These are phyloP conservation scores for Yamadazyma kanchanaburiensis DNA, from an alignment of 1,139 yeast species.

Conservation along the genomic window DNA sequence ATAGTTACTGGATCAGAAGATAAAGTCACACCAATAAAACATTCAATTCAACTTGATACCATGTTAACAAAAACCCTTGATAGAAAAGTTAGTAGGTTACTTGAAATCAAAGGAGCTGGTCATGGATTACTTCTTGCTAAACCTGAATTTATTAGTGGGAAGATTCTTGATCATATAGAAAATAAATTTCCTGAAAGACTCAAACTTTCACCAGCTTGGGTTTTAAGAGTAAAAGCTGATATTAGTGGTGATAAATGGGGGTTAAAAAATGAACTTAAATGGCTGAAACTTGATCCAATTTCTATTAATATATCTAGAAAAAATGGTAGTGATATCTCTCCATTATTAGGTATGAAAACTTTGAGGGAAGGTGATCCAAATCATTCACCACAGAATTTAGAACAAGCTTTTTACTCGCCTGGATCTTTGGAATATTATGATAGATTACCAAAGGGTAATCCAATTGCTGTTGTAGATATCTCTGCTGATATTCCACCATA, in stretches of 20 bases:
- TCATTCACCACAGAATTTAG: slow-evolving; percentile 60
- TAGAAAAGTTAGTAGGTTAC: slow-evolving; percentile 28
- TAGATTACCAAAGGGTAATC: slow-evolving; percentile 23
- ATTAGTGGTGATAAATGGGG: slow-evolving; percentile 76
- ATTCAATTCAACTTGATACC: slow-evolving; percentile 22
- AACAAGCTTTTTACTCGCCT: slow-evolving; percentile 35
- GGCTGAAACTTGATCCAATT: slow-evolving; percentile 57
- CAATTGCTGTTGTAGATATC: slow-evolving; percentile 65
- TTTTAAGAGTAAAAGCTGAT: slow-evolving; percentile 56
- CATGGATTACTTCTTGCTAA: slow-evolving; percentile 63
- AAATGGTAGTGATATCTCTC: slow-evolving; percentile 34
- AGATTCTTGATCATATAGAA: slow-evolving; percentile 57
- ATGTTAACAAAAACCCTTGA: slow-evolving; percentile 23
- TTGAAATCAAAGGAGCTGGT: slow-evolving; percentile 54
- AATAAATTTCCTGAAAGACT: slow-evolving; percentile 44
- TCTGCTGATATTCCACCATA: slow-evolving; percentile 78
- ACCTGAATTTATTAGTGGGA: slow-evolving; percentile 65
- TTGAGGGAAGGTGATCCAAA: slow-evolving; percentile 58
- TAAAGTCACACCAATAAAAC: slow-evolving; percentile 46
- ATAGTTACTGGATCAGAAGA: slow-evolving; percentile 61
- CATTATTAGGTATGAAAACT: slow-evolving; percentile 72
- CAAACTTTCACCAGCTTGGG: slow-evolving; percentile 62
- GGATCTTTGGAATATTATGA: slow-evolving; percentile 1
- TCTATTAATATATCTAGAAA: slow-evolving; percentile 41
- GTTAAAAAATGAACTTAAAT: slow-evolving; percentile 67